Conservation (phyloP, 139 green algal species). For the Dunaliella sp. region DNA sequence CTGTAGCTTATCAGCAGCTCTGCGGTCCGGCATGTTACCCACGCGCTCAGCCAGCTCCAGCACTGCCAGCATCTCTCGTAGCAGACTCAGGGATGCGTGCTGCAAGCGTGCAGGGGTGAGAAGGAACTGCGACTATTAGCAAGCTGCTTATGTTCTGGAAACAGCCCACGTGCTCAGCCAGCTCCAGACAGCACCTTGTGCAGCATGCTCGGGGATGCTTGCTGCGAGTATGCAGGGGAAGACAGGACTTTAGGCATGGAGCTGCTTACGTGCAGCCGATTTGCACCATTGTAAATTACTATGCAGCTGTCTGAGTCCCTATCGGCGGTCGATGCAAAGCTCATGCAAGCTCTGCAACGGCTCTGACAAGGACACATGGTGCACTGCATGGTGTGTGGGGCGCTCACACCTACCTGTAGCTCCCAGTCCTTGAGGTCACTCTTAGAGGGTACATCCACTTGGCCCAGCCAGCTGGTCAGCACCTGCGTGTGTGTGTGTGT, state of each 20-base stretch:
- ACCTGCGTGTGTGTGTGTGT: no score
- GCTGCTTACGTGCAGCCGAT: background rate
- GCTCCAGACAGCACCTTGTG: constrained; percentile 74
- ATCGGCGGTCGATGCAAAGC: no score
- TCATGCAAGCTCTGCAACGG: background rate
- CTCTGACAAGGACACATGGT: background rate
- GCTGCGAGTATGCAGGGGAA: no score
- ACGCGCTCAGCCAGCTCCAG: constrained; percentile 64
- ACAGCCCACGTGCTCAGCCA: constrained; percentile 50
- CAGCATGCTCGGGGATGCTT: constrained; percentile 57
- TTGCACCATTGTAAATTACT: no score
- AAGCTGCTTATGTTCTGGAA: no score
- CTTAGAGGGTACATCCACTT: constrained; percentile 48
- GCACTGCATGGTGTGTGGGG: no score
- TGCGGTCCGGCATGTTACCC: constrained; percentile 52
- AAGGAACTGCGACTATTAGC: no score
- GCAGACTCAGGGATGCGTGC: constrained; percentile 53
- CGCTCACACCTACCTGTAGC: constrained; percentile 53
- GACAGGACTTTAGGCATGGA: no score
- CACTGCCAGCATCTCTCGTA: constrained; percentile 77
- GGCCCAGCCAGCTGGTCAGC: constrained; percentile 52
- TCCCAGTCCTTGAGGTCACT: constrained; percentile 68
- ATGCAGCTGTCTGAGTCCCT: no score
- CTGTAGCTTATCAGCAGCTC: constrained; percentile 72
- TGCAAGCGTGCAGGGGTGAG: constrained; percentile 23